phyloP scores from a whole-genome alignment of 306 rosid genomes.

The Prosopis cineraria region DNA sequence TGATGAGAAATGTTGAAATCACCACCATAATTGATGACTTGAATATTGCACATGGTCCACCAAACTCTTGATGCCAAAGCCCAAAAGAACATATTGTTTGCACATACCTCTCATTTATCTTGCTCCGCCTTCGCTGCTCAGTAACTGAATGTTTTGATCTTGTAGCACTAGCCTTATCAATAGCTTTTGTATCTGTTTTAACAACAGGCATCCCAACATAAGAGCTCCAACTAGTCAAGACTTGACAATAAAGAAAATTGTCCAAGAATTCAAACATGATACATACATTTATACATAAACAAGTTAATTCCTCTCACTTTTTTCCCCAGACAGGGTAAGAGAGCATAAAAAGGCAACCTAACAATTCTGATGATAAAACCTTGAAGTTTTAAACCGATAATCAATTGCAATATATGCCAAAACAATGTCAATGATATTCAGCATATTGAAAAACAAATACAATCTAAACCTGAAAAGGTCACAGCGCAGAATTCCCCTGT shows the following conservation, averaged over 20 bases:
- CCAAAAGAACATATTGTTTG: background rate
- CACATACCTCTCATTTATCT: constrained; percentile 95
- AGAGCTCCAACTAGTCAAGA: constrained; percentile 31
- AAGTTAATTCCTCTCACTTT: background rate
- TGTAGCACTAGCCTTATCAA: constrained; percentile 77
- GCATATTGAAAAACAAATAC: background rate
- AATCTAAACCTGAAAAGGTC: background rate
- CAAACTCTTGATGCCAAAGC: background rate
- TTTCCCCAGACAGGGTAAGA: background rate
- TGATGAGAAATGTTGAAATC: background rate
- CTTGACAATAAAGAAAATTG: background rate
- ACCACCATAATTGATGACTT: background rate
- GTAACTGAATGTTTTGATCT: constrained; percentile 97
- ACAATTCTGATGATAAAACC: background rate
- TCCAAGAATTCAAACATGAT: background rate
- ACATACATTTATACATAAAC: background rate
- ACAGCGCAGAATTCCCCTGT: background rate
- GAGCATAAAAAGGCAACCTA: constrained; percentile 32
- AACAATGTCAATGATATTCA: background rate
- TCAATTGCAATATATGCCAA: constrained; percentile 12
- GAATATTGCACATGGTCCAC: background rate
- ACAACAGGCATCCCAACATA: constrained; percentile 31
- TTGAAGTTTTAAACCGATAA: background rate
- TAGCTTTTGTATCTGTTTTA: constrained; percentile 72
- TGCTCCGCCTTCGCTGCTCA: constrained; percentile 99